Base-by-base conservation (phyloP, 1,139 yeast genomes). In the Suhomyces bokatorum region DNA sequence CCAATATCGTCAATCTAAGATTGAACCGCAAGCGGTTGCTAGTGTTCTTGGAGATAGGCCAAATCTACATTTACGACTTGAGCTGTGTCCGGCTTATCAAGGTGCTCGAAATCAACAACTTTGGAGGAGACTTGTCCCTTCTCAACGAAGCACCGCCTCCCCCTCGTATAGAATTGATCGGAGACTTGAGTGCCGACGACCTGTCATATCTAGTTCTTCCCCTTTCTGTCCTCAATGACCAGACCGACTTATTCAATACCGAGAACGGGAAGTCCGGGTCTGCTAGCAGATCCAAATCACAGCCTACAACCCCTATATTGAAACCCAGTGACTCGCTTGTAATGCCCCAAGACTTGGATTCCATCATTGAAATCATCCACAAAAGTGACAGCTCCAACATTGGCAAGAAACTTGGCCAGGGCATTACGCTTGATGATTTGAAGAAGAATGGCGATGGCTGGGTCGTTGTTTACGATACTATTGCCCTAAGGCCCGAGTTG, bases 21-120 rank as follows among this genome's bases (percentile, higher is more conserved):
- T 73, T 86, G 68, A 86, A 85, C 60, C 67, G 90, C 36, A 83
- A 82, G 54, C 62, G 91, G 40, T 63, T 86, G 49, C 72, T 85
- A 39, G 87, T 85, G 16, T 68, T 83, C 12, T 62, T 85, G 40
- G 78, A 80, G 48, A 55, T 63, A 32, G 88, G 85, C 40, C 86
- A 85, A 51, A 78, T 86, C 10, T 83, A 80, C 56, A 73, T 85
- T 22, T 86, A 86, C 59, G 93, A 86, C 59, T 78, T 86, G 51
- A 81, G 86, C 51, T 84, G 87, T 55, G 84, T 86, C 70, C 75
- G 85, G 51, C 69, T 85, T 22, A 59, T 85, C 28, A 86, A 83
- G 57, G 81, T 86, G 1, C 73, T 85, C 41, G 87, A 81, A 44
- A 45, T 45, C 34, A 45, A 42, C 32, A 31, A 42, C 6, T 41